phyloP scores from a whole-genome alignment of 148 eudicot species.

The Diospyros lotus region DNA sequence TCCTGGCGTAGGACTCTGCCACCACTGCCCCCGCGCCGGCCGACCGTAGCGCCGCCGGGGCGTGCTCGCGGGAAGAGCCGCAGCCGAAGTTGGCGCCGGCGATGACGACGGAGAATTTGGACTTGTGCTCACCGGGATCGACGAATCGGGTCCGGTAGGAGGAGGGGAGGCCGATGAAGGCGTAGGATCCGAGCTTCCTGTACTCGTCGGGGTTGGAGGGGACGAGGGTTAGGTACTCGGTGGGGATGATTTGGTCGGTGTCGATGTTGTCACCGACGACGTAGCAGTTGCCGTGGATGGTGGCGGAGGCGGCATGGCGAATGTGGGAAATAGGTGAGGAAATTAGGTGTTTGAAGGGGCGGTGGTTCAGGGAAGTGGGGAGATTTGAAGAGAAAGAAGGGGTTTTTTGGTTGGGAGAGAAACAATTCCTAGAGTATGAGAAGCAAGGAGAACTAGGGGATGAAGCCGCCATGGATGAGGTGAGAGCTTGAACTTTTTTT shows the following conservation, averaged over 20 bases:
- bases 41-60: slow-evolving; percentile 82
- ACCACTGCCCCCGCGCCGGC: slow-evolving; percentile 73
- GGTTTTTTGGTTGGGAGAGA: slow-evolving; percentile 8
- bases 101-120: slow-evolving; percentile 66
- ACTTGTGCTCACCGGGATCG: slow-evolving; percentile 30
- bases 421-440: slow-evolving; percentile 18
- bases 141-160: slow-evolving; percentile 54
- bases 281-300: slow-evolving; percentile 82
- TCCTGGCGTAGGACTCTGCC: slow-evolving; percentile 91
- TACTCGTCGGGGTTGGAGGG: slow-evolving; percentile 95
- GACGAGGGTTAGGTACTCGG: slow-evolving; percentile 85
- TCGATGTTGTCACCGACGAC: slow-evolving; percentile 96
- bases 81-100: slow-evolving; percentile 82
- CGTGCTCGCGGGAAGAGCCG: slow-evolving; percentile 92
- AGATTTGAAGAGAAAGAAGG: slow-evolving; percentile 18
- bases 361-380: slow-evolving; percentile 26
- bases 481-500: too few relatives aligned
- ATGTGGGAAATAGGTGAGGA: slow-evolving; percentile 6
- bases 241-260: slow-evolving; percentile 97
- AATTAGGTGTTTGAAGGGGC: slow-evolving; percentile 21
- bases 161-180: slow-evolving; percentile 61
- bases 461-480: slow-evolving; percentile 23
- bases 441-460: slow-evolving; percentile 14
- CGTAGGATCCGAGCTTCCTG: slow-evolving; percentile 74
- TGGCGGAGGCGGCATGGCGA: slow-evolving; percentile 27